Evolutionary conservation across 2,329 filamentous ascomycete species (phyloP).

Genomic region (Colletotrichum destructivum): DNA sequence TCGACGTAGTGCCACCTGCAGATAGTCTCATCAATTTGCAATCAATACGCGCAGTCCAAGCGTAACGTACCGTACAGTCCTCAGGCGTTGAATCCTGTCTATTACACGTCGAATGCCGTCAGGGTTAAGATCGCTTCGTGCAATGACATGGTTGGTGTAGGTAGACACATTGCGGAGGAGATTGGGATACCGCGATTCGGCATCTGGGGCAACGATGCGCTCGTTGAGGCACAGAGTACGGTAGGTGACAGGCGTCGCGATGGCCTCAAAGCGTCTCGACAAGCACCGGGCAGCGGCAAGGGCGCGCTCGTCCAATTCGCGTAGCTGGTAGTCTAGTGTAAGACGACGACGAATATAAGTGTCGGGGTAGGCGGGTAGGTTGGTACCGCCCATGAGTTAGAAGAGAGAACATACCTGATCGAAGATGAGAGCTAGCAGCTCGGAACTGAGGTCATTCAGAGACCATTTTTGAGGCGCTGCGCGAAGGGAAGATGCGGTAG

Average conservation of each 20-base stretch:
- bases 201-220: slow-evolving; percentile 53
- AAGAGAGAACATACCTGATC: slow-evolving; percentile 53
- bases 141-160: slow-evolving; percentile 58
- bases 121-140: slow-evolving; percentile 58
- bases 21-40: neutral
- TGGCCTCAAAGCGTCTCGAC: slow-evolving; percentile 57
- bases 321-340: slow-evolving; percentile 51
- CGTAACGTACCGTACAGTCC: slow-evolving; percentile 56
- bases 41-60: neutral
- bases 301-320: slow-evolving; percentile 53
- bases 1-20: slow-evolving; percentile 58
- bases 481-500: slow-evolving; percentile 43
- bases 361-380: neutral
- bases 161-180: slow-evolving; percentile 54
- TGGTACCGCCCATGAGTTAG: neutral
- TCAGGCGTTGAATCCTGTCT: slow-evolving; percentile 53
- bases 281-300: slow-evolving; percentile 54
- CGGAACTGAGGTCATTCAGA: slow-evolving; percentile 57
- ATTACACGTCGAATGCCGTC: slow-evolving; percentile 54
- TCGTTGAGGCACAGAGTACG: slow-evolving; percentile 56
- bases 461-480: slow-evolving; percentile 45
- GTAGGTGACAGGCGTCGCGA: slow-evolving; percentile 61
- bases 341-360: slow-evolving; percentile 16
- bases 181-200: slow-evolving; percentile 51
- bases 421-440: slow-evolving; percentile 60